A percentile compares a stretch with the other conserved stretches of the same genome.
Conservation (phyloP, 129 eudicot genomes). For the Mikania micrantha region DNA sequence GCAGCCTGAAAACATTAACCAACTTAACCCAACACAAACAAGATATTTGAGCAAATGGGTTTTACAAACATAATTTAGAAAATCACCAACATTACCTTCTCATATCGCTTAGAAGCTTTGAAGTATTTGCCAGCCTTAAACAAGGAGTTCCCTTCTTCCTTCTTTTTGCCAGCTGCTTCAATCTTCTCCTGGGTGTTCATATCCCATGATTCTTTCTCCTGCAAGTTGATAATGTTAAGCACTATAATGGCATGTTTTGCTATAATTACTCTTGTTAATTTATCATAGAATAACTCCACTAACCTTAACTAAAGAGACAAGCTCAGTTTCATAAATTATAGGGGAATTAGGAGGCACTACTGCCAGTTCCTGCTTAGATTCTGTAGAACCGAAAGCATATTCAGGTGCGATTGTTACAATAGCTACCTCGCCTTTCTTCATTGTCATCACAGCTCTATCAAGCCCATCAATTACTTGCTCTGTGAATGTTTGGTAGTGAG, state of each 20-base stretch:
- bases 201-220: constrained; percentile 97
- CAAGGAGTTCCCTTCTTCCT: constrained; percentile 84
- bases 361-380: constrained; percentile 71
- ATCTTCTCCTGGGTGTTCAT: constrained; percentile 84
- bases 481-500: constrained; percentile 15
- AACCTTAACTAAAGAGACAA: constrained; percentile 81
- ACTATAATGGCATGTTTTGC: neutral
- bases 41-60: neutral
- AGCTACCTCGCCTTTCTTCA: constrained; percentile 97
- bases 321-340: constrained; percentile 69
- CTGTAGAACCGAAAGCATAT: constrained; percentile 73
- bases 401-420: constrained; percentile 60
- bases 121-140: constrained; percentile 84
- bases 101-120: constrained; percentile 83
- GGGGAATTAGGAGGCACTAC: constrained; percentile 77
- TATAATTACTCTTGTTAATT: neutral
- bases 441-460: constrained; percentile 63
- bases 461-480: constrained; percentile 93
- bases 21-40: neutral
- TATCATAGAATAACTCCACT: neutral
- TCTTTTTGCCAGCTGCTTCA: constrained; percentile 81
- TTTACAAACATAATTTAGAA: neutral
- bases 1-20: constrained; percentile 48
- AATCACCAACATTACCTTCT: constrained; percentile 42
- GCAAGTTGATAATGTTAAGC: neutral